Conservation (phyloP, 768 basidiomycete species). For the Amanita rimosa region DNA sequence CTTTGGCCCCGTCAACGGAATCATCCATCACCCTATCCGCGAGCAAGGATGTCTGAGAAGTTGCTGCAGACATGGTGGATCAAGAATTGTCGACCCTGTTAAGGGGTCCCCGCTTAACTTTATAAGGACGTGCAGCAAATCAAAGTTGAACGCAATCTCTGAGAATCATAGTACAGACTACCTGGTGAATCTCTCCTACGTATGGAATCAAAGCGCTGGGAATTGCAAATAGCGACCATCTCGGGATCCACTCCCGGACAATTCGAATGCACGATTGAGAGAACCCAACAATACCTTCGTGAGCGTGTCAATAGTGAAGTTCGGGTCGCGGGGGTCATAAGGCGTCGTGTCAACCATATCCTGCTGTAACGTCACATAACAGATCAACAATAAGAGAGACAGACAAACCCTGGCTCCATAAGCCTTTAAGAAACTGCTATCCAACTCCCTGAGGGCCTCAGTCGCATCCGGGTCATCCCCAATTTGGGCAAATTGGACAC, state of each 20-base stretch:
- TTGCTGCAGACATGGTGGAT: not conserved
- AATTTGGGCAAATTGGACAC: slow-evolving; percentile 67
- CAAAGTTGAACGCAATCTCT: not conserved
- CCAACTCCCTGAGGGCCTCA: slow-evolving; percentile 40
- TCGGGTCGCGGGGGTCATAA: slow-evolving; percentile 16
- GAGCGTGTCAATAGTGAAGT: slow-evolving; percentile 30
- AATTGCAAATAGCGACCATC: not conserved
- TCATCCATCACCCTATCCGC: too few relatives aligned
- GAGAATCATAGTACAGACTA: not conserved
- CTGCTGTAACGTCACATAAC: slow-evolving; percentile 13
- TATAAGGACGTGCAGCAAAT: not conserved
- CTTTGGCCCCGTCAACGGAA: not conserved
- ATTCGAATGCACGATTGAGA: slow-evolving; percentile 32
- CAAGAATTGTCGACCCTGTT: not conserved
- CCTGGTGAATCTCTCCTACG: not conserved
- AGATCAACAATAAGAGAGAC: not conserved
- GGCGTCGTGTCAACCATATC: slow-evolving; percentile 69
- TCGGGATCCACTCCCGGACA: not conserved
- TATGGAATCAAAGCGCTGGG: not conserved
- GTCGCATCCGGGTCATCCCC: slow-evolving; percentile 31
- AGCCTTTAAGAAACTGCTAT: slow-evolving; percentile 38
- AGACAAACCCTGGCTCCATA: slow-evolving; percentile 15
- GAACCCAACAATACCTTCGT: slow-evolving; percentile 61
- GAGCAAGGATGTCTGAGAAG: not conserved
- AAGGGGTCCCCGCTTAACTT: not conserved